Conservation (phyloP, 768 basidiomycete species). For the Lactarius vividus region DNA sequence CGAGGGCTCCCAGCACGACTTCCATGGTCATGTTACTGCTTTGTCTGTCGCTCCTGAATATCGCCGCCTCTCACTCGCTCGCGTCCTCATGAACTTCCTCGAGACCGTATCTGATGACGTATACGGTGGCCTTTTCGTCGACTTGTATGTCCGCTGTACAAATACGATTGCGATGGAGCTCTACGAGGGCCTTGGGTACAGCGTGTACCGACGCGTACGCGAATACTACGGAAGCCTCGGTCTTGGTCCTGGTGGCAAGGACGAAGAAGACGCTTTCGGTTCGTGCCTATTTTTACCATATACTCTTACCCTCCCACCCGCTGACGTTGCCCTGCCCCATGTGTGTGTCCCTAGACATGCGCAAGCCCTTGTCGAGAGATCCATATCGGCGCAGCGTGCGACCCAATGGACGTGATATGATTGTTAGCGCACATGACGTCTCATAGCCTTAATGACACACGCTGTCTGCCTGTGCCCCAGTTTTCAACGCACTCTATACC, state of each 20-base stretch:
- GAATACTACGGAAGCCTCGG: constrained; percentile 87
- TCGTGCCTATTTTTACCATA: constrained; percentile 34
- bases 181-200: constrained; percentile 93
- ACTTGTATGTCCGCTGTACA: constrained; percentile 90
- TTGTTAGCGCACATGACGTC: constrained; percentile 61
- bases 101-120: constrained; percentile 80
- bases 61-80: constrained; percentile 82
- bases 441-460: constrained; percentile 36
- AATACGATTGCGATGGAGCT: constrained; percentile 82
- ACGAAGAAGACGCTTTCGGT: constrained; percentile 93
- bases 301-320: background rate
- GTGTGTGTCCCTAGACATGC: constrained; percentile 48
- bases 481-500: background rate
- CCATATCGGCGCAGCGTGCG: constrained; percentile 60
- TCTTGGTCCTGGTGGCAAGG: constrained; percentile 68
- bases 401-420: constrained; percentile 67
- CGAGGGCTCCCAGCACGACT: constrained; percentile 70
- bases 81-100: constrained; percentile 81
- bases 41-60: constrained; percentile 93
- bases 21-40: constrained; percentile 95
- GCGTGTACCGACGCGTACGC: constrained; percentile 84
- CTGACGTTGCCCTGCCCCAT: background rate
- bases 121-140: constrained; percentile 88
- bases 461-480: background rate
- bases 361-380: constrained; percentile 70